Evolutionary conservation across 2,329 filamentous ascomycete genomes (phyloP).

Genomic region (Myriosclerotinia duriaeana): DNA sequence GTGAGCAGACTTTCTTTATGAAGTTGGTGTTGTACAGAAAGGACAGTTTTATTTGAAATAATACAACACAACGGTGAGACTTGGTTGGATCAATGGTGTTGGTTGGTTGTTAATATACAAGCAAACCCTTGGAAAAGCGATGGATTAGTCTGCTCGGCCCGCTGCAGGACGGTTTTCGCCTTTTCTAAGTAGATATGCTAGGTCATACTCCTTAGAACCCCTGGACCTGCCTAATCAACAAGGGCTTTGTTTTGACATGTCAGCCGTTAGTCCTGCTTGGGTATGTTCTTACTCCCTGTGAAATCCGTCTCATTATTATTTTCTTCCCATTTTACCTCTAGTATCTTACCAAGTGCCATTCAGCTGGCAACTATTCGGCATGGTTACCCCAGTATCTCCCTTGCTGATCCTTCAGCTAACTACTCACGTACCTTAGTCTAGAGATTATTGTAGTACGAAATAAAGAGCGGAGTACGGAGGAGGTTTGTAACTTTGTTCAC

Average conservation of each 20-base stretch:
- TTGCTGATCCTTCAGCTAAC: constrained; percentile 12
- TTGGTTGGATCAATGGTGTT: constrained; percentile 3
- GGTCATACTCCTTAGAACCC: neutral
- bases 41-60: neutral
- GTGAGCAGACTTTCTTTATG: constrained; percentile 5
- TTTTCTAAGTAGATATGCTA: constrained; percentile 11
- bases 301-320: neutral
- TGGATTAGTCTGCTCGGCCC: constrained; percentile 35
- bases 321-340: neutral
- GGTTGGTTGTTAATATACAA: constrained; percentile 5
- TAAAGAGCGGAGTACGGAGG: neutral
- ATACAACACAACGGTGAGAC: constrained; percentile 2
- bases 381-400: neutral
- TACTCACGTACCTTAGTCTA: neutral
- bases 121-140: constrained; percentile 1
- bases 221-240: constrained; percentile 11
- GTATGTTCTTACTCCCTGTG: neutral
- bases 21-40: constrained; percentile 9
- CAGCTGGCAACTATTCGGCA: constrained; percentile 16
- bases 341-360: constrained; percentile 15
- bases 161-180: constrained; percentile 36
- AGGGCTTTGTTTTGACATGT: neutral
- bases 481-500: neutral
- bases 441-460: neutral
- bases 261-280: neutral